phyloP scores from a whole-genome alignment of 2,329 filamentous ascomycete genomes.

The Harringtonia aguacate region DNA sequence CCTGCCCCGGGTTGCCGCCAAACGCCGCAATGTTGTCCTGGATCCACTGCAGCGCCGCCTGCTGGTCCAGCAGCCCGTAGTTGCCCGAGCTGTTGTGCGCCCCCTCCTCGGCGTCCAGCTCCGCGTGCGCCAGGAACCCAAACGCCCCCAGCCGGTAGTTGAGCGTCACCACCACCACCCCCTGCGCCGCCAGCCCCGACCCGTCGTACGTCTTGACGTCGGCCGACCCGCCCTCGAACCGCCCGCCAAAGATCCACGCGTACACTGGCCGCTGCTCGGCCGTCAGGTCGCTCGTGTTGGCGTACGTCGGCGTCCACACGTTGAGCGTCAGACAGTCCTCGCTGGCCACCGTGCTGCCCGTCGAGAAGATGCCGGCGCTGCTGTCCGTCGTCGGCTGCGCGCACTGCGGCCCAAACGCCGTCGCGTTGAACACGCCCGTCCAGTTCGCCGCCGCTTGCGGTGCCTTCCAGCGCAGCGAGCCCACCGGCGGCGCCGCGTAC shows the following conservation, averaged over 20 bases:
- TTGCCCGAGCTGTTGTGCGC: too few relatives aligned
- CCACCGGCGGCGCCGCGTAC: constrained; percentile 30
- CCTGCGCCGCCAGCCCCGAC: background rate
- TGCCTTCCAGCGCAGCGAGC: constrained; percentile 29
- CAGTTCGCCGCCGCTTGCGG: too few relatives aligned
- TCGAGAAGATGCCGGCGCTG: too few relatives aligned
- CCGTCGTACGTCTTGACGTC: background rate
- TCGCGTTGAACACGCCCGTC: too few relatives aligned
- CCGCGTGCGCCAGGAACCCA: background rate
- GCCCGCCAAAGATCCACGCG: background rate
- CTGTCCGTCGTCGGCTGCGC: too few relatives aligned
- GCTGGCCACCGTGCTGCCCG: too few relatives aligned
- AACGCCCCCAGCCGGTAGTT: background rate
- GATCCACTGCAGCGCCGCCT: constrained; percentile 36
- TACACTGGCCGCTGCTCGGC: too few relatives aligned
- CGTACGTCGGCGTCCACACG: background rate
- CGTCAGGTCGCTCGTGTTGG: background rate
- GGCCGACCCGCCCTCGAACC: background rate
- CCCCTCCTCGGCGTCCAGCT: too few relatives aligned
- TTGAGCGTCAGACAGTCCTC: background rate
- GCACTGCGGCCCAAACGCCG: too few relatives aligned
- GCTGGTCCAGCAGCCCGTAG: constrained; percentile 30
- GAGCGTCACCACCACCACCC: background rate
- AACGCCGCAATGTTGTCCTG: constrained; percentile 32
- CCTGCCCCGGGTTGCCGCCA: constrained; percentile 32